Base-by-base conservation (phyloP, 139 green algal genomes). In the Chlorella vulgaris region DNA sequence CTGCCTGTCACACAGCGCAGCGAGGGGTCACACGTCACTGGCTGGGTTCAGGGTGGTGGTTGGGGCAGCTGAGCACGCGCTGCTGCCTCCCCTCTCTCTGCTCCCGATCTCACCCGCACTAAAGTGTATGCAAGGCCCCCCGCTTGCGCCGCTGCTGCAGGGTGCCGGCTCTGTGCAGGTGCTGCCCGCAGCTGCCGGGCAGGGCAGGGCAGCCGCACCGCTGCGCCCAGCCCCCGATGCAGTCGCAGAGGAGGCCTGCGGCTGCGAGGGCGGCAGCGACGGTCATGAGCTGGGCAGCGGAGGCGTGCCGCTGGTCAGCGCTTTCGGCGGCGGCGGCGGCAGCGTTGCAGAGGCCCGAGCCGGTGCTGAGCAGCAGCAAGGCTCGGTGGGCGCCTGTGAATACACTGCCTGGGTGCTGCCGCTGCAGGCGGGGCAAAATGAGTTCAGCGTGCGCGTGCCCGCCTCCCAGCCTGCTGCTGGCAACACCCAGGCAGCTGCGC, bases 371-470 rank as follows among this genome's bases (percentile, higher is more conserved):
- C 33, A 68, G 33, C 18, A 69, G 71, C 55, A 71, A 61, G n/a
- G n/a, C n/a, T n/a, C n/a, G n/a, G n/a, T n/a, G n/a, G n/a, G n/a
- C n/a, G n/a, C n/a, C n/a, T 89, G 85, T 35, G 22, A n/a, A 2
- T 55, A 84, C 13, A 33, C 38, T 22, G 71, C 83, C 15, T 89
- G 78, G 74, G 38, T 71, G 63, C 75, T 89, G 74, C 22, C 42
- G 7, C 68, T 89, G 68, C 58, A 55, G 42, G 24, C 76, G 24
- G 86, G 86, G 5, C 86, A 89, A 76, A 89, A 89, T 55, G 21
- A 74, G 5, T 89, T 89, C 33, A 79, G 35, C 38, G 33, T 89
- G 22, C 60, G 33, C 0, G 40, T 87, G 40, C 69, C 47, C 2
- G 35, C 75, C 18, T n/a, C 47, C 10, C 47, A 24, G 47, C 47